phyloP scores from a whole-genome alignment of 108 stramenopile species.

The Skeletonema grethae region DNA sequence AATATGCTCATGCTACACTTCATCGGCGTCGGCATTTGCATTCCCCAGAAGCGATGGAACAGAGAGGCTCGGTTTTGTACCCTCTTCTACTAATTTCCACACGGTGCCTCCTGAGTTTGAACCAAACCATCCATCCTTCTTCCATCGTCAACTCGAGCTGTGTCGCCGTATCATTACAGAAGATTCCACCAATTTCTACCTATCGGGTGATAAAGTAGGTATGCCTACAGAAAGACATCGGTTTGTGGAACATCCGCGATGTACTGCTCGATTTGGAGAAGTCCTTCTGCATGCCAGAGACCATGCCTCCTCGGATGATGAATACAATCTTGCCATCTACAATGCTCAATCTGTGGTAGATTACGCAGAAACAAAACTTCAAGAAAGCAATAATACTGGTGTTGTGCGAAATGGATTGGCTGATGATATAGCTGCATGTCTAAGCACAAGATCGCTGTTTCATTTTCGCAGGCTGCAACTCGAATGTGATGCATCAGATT shows the following conservation, averaged over 20 bases:
- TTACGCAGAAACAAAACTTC: background rate
- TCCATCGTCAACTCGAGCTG: background rate
- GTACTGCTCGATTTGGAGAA: conserved; percentile 27
- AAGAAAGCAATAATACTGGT: background rate
- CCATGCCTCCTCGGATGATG: background rate
- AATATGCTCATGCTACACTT: too few relatives aligned
- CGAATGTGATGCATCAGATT: background rate
- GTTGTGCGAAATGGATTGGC: conserved; percentile 8
- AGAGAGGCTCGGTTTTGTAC: too few relatives aligned
- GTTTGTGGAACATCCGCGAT: conserved; percentile 18
- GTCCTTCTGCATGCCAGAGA: conserved; percentile 22
- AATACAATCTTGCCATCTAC: conserved; percentile 3
- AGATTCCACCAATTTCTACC: background rate
- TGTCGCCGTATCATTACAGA: conserved; percentile 3
- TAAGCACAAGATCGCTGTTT: background rate
- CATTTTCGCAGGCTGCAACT: conserved; percentile 7
- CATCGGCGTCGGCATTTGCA: too few relatives aligned
- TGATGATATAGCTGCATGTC: conserved; percentile 6
- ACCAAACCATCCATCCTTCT: background rate
- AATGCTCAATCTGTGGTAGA: conserved; percentile 10
- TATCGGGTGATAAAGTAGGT: background rate
- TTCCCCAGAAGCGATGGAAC: too few relatives aligned
- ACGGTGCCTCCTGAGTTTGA: background rate
- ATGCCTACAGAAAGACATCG: background rate
- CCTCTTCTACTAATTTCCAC: too few relatives aligned